Percentiles rank a stretch among this genome's conserved stretches.
Evolutionary conservation across 768 basidiomycete genomes (phyloP).

Genomic region (Termitomyces sp.): DNA sequence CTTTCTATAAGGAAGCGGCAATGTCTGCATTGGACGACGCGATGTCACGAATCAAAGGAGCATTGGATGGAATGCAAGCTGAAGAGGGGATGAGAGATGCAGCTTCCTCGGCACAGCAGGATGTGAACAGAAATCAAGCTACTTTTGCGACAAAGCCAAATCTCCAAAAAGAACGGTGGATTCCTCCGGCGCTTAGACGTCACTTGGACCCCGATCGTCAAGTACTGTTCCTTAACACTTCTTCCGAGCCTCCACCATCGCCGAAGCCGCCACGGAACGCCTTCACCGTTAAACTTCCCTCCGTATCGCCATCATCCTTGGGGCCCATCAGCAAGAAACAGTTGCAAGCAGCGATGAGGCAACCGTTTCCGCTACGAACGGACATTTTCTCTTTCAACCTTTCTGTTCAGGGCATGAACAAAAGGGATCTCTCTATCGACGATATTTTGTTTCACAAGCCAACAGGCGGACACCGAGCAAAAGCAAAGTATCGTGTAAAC

Average conservation of each 20-base stretch:
- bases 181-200: conserved; percentile 48
- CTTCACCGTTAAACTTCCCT: conserved; percentile 44
- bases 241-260: conserved; percentile 41
- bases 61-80: conserved; percentile 61
- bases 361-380: conserved; percentile 38
- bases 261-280: conserved; percentile 33
- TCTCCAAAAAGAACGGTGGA: conserved; percentile 43
- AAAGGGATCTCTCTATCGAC: conserved; percentile 56
- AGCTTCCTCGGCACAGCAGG: conserved; percentile 10
- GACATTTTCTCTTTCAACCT: conserved; percentile 72
- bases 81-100: conserved; percentile 29
- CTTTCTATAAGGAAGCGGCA: conserved; percentile 40
- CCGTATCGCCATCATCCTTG: conserved; percentile 25
- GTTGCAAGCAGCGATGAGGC: conserved; percentile 33
- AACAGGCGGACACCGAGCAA: conserved; percentile 27
- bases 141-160: conserved; percentile 14
- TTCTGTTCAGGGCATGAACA: conserved; percentile 59
- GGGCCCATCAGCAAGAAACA: conserved; percentile 46
- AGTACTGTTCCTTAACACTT: conserved; percentile 42
- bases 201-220: conserved; percentile 29
- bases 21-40: conserved; percentile 79
- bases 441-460: conserved; percentile 56
- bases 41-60: conserved; percentile 84
- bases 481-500: conserved; percentile 32
- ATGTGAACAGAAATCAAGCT: conserved; percentile 17